Percentiles rank a stretch among this genome's conserved stretches.
These are phyloP conservation scores for Phytophthora uliginosa DNA, from an alignment of 352 stramenopile species.

Conservation along the genomic window DNA sequence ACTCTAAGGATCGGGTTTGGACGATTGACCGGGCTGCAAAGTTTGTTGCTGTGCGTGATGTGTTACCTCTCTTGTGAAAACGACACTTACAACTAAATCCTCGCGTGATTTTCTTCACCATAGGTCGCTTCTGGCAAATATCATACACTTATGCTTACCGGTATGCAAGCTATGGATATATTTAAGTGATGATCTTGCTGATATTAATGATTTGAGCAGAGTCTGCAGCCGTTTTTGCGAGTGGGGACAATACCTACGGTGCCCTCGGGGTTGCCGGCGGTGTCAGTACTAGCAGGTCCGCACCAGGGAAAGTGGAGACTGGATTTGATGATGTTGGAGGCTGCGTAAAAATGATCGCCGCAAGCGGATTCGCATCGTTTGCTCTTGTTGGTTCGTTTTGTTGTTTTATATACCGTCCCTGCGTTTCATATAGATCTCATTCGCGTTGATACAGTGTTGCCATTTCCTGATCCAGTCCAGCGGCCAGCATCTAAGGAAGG, in stretches of 20 bases:
- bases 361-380: slow-evolving; percentile 76
- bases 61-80: neutral
- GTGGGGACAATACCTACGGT: slow-evolving; percentile 75
- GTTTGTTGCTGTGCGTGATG: slow-evolving; percentile 55
- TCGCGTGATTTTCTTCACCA: neutral
- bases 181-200: neutral
- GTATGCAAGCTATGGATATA: slow-evolving; percentile 30
- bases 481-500: slow-evolving; percentile 29
- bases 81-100: neutral
- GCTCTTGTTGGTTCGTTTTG: slow-evolving; percentile 64
- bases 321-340: slow-evolving; percentile 30
- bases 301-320: slow-evolving; percentile 47
- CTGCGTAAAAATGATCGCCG: slow-evolving; percentile 60
- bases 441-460: slow-evolving; percentile 14
- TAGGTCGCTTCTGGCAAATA: slow-evolving; percentile 82
- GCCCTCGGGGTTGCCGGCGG: slow-evolving; percentile 45
- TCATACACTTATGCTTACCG: slow-evolving; percentile 78
- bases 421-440: slow-evolving; percentile 5
- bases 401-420: neutral
- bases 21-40: slow-evolving; percentile 76
- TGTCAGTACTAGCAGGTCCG: slow-evolving; percentile 2
- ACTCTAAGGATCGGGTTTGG: slow-evolving; percentile 45
- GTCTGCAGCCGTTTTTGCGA: slow-evolving; percentile 72
- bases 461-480: slow-evolving; percentile 21
- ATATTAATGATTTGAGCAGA: slow-evolving; percentile 46